These are phyloP conservation scores for Neurospora crassa DNA, from an alignment of 2,329 filamentous ascomycete species.

Conservation along the genomic window DNA sequence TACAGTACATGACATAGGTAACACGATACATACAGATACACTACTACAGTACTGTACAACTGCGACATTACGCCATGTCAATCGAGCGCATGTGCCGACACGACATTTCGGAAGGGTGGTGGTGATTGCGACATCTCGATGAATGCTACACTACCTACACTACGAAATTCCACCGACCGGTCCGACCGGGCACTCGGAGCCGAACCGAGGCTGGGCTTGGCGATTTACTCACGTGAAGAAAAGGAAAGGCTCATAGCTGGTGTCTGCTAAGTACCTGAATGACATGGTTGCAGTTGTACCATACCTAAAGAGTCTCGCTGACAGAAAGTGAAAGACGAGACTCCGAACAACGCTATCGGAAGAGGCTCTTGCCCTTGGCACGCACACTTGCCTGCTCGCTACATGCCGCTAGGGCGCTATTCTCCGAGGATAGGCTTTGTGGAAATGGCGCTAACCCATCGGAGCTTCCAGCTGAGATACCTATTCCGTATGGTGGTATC, in stretches of 20 bases:
- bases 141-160: not conserved
- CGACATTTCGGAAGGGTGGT: not conserved
- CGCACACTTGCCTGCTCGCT: not conserved
- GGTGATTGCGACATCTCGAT: not conserved
- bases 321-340: not conserved
- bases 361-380: not conserved
- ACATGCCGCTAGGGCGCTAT: not conserved
- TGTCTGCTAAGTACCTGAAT: not conserved
- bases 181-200: not conserved
- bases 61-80: not conserved
- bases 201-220: not conserved
- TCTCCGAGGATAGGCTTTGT: not conserved
- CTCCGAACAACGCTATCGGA: not conserved
- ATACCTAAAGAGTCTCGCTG: not conserved
- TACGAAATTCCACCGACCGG: not conserved
- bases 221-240: not conserved
- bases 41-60: not conserved
- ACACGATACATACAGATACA: not conserved
- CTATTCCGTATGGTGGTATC: not conserved
- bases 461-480: not conserved
- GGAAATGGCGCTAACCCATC: not conserved
- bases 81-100: not conserved
- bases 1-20: not conserved
- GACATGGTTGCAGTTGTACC: not conserved
- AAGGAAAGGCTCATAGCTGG: not conserved